A percentile compares a stretch with the other conserved stretches of the same genome.
Conservation (phyloP, 2,329 filamentous ascomycete genomes). For the Penicillium crustosum region DNA sequence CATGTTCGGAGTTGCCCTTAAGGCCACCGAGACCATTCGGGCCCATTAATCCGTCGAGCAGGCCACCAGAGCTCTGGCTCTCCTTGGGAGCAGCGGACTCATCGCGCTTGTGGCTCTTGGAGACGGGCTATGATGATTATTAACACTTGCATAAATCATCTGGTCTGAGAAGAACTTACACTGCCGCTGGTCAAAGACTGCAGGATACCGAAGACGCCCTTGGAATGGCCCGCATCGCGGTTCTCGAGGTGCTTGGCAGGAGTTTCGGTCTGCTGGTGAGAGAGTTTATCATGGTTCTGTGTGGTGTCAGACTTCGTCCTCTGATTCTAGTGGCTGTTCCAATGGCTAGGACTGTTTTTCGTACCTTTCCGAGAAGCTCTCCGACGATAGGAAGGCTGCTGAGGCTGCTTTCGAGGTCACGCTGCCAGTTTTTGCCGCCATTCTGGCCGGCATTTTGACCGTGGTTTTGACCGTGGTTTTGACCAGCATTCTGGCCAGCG, state of each 20-base stretch:
- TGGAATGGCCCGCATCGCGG: background rate
- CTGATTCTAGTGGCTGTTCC: background rate
- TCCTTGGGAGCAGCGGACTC: background rate
- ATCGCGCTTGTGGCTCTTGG: conserved; percentile 13
- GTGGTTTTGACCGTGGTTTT: conserved; percentile 6
- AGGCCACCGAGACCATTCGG: conserved; percentile 18
- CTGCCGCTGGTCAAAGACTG: conserved; percentile 13
- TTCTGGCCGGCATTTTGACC: conserved; percentile 9
- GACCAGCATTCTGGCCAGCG: conserved; percentile 9
- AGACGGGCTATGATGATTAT: background rate
- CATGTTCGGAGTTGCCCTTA: conserved; percentile 19
- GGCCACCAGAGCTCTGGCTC: background rate
- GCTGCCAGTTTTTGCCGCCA: background rate
- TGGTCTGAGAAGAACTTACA: background rate
- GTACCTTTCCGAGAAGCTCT: conserved; percentile 12
- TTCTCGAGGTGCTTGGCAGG: conserved; percentile 4
- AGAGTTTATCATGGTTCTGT: background rate
- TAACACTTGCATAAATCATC: background rate
- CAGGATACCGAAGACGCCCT: conserved; percentile 12
- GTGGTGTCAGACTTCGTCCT: background rate
- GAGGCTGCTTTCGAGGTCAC: conserved; percentile 9
- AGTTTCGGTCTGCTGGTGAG: background rate
- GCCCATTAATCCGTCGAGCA: conserved; percentile 11
- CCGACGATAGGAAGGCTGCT: conserved; percentile 17
- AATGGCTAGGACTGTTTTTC: background rate